These are phyloP conservation scores for Fraxinus nigra DNA, from an alignment of 305 asterid genomes.

Conservation along the genomic window DNA sequence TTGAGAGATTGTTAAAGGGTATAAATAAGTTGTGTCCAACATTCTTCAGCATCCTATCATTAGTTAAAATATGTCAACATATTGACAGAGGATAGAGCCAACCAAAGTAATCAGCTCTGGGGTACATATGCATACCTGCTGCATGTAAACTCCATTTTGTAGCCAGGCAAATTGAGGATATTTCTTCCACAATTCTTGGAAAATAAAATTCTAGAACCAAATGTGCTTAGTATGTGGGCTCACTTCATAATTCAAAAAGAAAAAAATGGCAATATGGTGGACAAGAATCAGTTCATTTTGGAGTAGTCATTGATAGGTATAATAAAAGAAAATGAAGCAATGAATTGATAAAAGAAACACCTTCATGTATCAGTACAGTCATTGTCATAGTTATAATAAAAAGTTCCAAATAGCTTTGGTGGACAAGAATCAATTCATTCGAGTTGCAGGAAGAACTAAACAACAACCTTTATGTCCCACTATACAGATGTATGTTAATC, in stretches of 20 bases:
- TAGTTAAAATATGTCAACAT: conserved; percentile 19
- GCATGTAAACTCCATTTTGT: conserved; percentile 93
- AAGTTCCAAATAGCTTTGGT: background rate
- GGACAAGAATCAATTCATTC: background rate
- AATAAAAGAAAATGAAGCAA: background rate
- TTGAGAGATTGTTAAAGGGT: conserved; percentile 81
- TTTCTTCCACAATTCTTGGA: conserved; percentile 82
- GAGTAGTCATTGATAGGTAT: background rate
- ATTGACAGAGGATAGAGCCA: conserved; percentile 1
- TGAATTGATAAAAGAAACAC: background rate
- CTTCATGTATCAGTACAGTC: background rate
- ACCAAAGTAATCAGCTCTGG: background rate
- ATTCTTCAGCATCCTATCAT: conserved; percentile 97
- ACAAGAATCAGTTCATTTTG: background rate
- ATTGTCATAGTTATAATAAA: background rate
- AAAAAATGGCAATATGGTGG: background rate
- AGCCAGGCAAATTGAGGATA: conserved; percentile 98
- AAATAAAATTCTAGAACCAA: conserved; percentile 10
- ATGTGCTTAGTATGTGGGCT: conserved; percentile 3
- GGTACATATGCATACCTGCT: conserved; percentile 61
- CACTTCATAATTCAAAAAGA: background rate
- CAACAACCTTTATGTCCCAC: background rate
- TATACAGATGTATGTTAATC: background rate
- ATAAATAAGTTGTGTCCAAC: conserved; percentile 93
- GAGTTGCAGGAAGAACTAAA: conserved; percentile 1